phyloP scores from a whole-genome alignment of 139 green algal species.

The Tetraselmis chui region DNA sequence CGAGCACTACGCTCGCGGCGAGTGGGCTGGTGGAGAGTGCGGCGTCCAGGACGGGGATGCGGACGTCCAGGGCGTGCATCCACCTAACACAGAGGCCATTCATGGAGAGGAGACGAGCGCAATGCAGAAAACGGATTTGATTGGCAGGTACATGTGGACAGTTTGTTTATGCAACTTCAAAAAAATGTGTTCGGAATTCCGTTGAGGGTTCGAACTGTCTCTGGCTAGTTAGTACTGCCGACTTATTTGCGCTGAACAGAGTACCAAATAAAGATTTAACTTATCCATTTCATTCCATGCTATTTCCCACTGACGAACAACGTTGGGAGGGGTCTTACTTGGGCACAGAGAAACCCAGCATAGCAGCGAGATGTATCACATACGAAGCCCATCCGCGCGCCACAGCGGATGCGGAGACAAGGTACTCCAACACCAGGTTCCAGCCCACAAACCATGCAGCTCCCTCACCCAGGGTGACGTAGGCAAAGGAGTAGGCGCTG shows the following conservation, averaged over 20 bases:
- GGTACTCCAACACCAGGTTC: slow-evolving; percentile 14
- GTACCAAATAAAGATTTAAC: no score
- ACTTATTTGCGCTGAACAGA: no score
- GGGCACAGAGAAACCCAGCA: neutral
- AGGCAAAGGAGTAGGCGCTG: slow-evolving; percentile 11
- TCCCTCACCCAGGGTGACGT: slow-evolving; percentile 8
- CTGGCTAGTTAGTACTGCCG: no score
- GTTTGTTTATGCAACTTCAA: no score
- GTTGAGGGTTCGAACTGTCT: no score
- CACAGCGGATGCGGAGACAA: slow-evolving; percentile 4
- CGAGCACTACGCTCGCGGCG: neutral
- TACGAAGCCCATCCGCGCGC: slow-evolving; percentile 9
- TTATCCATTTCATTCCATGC: no score
- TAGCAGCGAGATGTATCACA: neutral
- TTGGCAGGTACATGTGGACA: no score
- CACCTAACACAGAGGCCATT: neutral
- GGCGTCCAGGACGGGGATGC: neutral
- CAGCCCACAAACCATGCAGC: slow-evolving; percentile 12
- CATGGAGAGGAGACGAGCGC: neutral
- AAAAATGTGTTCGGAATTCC: no score
- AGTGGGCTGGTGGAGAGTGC: neutral
- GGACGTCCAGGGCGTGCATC: neutral
- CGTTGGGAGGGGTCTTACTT: no score
- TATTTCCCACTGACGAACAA: no score
- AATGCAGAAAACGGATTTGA: neutral